phyloP scores from a whole-genome alignment of 768 basidiomycete species.

The Flagelloscypha sp. region DNA sequence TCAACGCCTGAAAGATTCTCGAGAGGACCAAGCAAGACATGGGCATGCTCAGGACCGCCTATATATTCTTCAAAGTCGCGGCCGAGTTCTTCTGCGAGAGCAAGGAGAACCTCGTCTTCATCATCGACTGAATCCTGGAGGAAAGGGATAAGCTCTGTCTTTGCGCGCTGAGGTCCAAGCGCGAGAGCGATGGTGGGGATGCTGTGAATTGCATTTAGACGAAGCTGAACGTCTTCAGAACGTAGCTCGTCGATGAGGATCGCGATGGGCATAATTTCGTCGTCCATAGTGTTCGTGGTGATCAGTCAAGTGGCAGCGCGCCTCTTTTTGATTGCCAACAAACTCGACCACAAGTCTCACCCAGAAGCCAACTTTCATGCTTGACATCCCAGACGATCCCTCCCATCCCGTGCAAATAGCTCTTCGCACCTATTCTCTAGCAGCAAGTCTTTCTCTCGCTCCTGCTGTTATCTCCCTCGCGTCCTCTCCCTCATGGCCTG shows the following conservation, averaged over 20 bases:
- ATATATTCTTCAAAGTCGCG: constrained; percentile 89
- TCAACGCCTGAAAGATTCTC: constrained; percentile 96
- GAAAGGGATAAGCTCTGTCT: constrained; percentile 94
- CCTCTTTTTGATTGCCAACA: no score
- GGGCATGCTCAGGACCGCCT: constrained; percentile 81
- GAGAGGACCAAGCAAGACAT: constrained; percentile 81
- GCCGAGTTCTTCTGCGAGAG: constrained; percentile 92
- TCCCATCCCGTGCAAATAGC: constrained; percentile 50
- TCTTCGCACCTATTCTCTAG: constrained; percentile 59
- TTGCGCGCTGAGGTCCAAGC: constrained; percentile 87
- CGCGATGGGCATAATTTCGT: constrained; percentile 85
- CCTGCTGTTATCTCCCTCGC: constrained; percentile 44
- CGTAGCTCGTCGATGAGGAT: constrained; percentile 97
- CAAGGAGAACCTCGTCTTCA: constrained; percentile 95
- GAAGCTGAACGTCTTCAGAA: constrained; percentile 93
- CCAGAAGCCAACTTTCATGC: constrained; percentile 1
- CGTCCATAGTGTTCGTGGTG: not conserved
- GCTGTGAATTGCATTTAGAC: constrained; percentile 94
- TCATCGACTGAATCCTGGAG: constrained; percentile 99
- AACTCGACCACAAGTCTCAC: no score
- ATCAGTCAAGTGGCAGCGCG: no score
- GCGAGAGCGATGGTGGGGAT: constrained; percentile 97
- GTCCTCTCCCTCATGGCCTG: constrained; percentile 12
- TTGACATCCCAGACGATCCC: constrained; percentile 24
- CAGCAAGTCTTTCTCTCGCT: constrained; percentile 57